Evolutionary conservation across 2,329 filamentous ascomycete genomes (phyloP), one percentile per base, ranked within the genome.

Genomic region (Colletotrichum sp.): DNA sequence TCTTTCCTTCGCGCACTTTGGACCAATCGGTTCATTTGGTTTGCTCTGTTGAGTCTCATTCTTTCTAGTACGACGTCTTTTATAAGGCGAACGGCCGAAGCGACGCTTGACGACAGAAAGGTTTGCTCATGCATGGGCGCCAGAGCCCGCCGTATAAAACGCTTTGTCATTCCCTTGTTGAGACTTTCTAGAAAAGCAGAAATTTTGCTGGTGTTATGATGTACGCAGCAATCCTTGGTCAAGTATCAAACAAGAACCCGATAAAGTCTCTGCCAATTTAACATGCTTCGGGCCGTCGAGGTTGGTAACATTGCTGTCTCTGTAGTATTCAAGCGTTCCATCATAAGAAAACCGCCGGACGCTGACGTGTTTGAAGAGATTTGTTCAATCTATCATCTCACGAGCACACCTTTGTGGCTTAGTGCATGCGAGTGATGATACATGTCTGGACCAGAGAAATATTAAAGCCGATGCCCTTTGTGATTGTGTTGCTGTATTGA

Each of bases 1-100:
- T 3, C 43, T 52, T 52, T 52, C 1, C 43, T 52, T 52, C n/a
- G 43, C 43, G 9, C 7, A 1, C 3, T 43, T 0, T 43, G 39
- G 39, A 6, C 39, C 0, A n/a, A n/a, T 4, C n/a, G 39, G 0
- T 24, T 48, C 2, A 21, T 13, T 21, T 7, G 10, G n/a, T 21
- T 21, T 21, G 43, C 43, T 13, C 43, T 13, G 3, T 4, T 7
- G 3, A 52, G 10, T 3, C 10, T 52, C n/a, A 21, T 21, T 21
- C 43, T 52, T 21, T 21, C 18, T 52, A 10, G n/a, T 1, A 21
- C 12, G 6, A 21, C 4, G 10, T 7, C 43, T 13, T 21, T 4
- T 21, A 21, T 52, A 7, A 52, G 43, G 6, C 10, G 43, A 52
- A 52, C 4, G 43, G 6, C 10, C 43, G 43, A 21, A 7, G n/a